Base-by-base conservation (phyloP, 257 asterid species). In the Solanum raphanifolium region DNA sequence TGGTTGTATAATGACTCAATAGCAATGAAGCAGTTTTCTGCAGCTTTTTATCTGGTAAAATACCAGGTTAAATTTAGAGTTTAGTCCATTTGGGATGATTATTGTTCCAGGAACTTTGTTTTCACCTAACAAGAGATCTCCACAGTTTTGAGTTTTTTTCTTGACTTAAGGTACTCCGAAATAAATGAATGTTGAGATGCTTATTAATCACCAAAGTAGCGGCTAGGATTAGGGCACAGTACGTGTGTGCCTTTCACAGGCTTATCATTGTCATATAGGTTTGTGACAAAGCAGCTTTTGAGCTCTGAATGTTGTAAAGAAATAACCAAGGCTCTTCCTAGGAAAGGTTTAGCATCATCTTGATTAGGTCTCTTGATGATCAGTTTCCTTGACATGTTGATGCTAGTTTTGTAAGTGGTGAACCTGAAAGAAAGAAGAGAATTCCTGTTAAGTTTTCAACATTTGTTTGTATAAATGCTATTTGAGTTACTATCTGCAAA, bases 281-380 rank as follows among this genome's bases (percentile, higher is more conserved):
- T 43, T 41, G n/a, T 13, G 38, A 81, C 20, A 20, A 16, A 29
- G 69, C 41, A 82, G 43, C 69, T 82, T 81, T 18, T 82, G 68
- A 82, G 85, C 85, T 82, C 69, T 82, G 85, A 46, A 46, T 81
- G 85, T 46, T 81, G 68, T 46, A 81, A 81, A 46, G 85, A 46
- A 43, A 81, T 81, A 46, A 46, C 85, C 39, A 11, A 34, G 83
- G 10, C 39, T 4, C 85, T 81, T 81, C 27, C 38, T 27, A 46
- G 68, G 43, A 81, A 27, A 29, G 48, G 85, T 29, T 48, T 46
- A 16, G 29, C 85, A 48, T 48, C 21, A 15, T 18, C 69, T 82
- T 46, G 68, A 11, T 46, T 81, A 46, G 29, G 11, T 81, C 9
- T 81, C 38, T 16, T 48, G 29, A 81, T 43, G 7, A 18, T 29